A percentile compares a stretch with the other conserved stretches of the same genome.
Evolutionary conservation across 768 basidiomycete genomes (phyloP).

Genomic region (Lepiota subincarnata): DNA sequence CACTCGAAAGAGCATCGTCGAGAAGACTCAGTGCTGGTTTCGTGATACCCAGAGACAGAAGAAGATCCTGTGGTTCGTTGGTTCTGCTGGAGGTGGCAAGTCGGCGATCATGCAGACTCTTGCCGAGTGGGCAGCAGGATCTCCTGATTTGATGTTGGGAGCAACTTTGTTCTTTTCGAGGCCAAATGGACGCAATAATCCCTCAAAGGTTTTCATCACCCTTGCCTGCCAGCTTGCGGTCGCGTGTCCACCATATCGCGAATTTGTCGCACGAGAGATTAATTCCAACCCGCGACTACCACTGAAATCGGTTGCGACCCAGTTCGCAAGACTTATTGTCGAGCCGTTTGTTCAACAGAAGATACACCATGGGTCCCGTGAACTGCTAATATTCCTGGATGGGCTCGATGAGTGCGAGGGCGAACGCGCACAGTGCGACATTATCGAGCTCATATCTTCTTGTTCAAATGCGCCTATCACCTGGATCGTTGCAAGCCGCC

Average conservation of each 20-base stretch:
- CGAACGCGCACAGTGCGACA: conserved; percentile 4
- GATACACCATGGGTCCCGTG: background rate
- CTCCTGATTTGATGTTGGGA: conserved; percentile 3
- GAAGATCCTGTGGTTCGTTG: too few species aligned
- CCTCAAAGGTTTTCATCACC: conserved; percentile 15
- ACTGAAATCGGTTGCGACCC: conserved; percentile 6
- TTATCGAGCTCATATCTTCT: conserved; percentile 12
- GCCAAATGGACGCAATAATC: conserved; percentile 2
- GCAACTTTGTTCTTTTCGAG: conserved; percentile 22
- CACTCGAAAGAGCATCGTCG: too few species aligned
- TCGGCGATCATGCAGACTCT: too few species aligned
- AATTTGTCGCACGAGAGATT: background rate
- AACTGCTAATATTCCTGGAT: conserved; percentile 16
- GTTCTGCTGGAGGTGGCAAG: too few species aligned
- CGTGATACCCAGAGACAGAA: too few species aligned
- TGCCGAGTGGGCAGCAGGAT: too few species aligned
- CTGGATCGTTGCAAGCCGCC: conserved; percentile 22
- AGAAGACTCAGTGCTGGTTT: too few species aligned
- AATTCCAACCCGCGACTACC: conserved; percentile 5
- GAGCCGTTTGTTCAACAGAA: conserved; percentile 5
- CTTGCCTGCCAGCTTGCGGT: conserved; percentile 15
- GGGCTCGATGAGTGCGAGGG: conserved; percentile 23
- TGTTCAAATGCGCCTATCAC: conserved; percentile 12
- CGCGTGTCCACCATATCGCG: conserved; percentile 1
- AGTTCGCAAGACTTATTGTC: conserved; percentile 14